A percentile compares a stretch with the other conserved stretches of the same genome.
Evolutionary conservation across 2,329 filamentous ascomycete species (phyloP).

Genomic region (Cytospora piceicola): DNA sequence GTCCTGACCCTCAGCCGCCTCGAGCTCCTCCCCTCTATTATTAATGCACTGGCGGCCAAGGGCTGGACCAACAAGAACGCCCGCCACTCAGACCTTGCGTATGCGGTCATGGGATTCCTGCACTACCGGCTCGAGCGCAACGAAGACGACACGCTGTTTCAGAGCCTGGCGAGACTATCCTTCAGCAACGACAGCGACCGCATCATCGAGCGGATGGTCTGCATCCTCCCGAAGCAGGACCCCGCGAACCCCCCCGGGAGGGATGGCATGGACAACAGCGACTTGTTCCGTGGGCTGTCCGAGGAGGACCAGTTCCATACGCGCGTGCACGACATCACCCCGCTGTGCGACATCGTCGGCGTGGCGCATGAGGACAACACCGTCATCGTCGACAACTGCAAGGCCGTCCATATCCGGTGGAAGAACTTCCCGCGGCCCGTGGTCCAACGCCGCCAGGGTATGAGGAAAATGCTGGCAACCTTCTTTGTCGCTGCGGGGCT

Average conservation of each 20-base stretch:
- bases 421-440: conserved; percentile 37
- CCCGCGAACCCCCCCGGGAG: not conserved
- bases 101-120: conserved; percentile 40
- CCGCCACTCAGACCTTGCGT: conserved; percentile 37
- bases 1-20: conserved; percentile 36
- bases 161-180: conserved; percentile 39
- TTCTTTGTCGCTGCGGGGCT: conserved; percentile 30
- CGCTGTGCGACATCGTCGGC: conserved; percentile 39
- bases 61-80: conserved; percentile 19
- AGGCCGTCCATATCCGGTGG: conserved; percentile 40
- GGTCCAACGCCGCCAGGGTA: conserved; percentile 20
- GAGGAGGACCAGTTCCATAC: conserved; percentile 36
- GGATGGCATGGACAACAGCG: conserved; percentile 8
- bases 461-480: conserved; percentile 21
- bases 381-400: conserved; percentile 39
- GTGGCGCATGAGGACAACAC: conserved; percentile 38
- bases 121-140: conserved; percentile 35
- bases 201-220: conserved; percentile 40
- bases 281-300: conserved; percentile 33
- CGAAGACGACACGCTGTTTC: conserved; percentile 36
- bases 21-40: conserved; percentile 35
- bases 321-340: conserved; percentile 40
- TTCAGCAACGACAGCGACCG: conserved; percentile 40
- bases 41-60: conserved; percentile 35
- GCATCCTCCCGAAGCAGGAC: conserved; percentile 32